Evolutionary conservation across 768 basidiomycete genomes (phyloP).

Genomic region (Tulasnella sp.): DNA sequence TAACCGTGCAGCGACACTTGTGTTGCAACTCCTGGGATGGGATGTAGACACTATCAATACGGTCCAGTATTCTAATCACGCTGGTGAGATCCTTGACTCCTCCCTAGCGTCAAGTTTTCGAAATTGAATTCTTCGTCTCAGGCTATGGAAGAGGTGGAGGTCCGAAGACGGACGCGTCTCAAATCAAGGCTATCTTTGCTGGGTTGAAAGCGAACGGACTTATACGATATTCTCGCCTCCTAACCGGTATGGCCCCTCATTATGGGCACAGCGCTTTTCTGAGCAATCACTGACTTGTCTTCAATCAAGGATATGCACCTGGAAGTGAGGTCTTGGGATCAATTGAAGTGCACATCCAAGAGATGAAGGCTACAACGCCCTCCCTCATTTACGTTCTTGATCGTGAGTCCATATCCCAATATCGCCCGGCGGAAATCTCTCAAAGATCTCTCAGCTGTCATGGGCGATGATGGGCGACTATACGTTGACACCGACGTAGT

Average conservation of each 20-base stretch:
- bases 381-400: slow-evolving; percentile 78
- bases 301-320: slow-evolving; percentile 68
- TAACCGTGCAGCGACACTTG: slow-evolving; percentile 50
- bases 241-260: slow-evolving; percentile 48
- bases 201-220: slow-evolving; percentile 67
- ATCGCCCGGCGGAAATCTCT: background rate
- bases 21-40: slow-evolving; percentile 57
- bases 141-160: slow-evolving; percentile 80
- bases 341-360: slow-evolving; percentile 49
- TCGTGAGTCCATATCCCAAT: slow-evolving; percentile 43
- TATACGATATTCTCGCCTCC: slow-evolving; percentile 53
- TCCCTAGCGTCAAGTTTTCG: background rate
- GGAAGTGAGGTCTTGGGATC: slow-evolving; percentile 64
- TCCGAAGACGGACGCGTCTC: slow-evolving; percentile 60
- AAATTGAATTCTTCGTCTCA: slow-evolving; percentile 24
- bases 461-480: slow-evolving; percentile 81
- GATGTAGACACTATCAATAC: slow-evolving; percentile 96
- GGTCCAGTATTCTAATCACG: slow-evolving; percentile 91
- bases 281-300: background rate
- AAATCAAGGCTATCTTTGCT: slow-evolving; percentile 65
- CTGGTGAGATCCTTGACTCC: slow-evolving; percentile 39
- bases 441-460: slow-evolving; percentile 54
- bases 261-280: background rate
- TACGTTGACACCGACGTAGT: slow-evolving; percentile 84
- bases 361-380: slow-evolving; percentile 46